Evolutionary conservation across 2,329 filamentous ascomycete genomes (phyloP), one percentile per base, ranked within the genome.

Genomic region (Penicillium concentricum): DNA sequence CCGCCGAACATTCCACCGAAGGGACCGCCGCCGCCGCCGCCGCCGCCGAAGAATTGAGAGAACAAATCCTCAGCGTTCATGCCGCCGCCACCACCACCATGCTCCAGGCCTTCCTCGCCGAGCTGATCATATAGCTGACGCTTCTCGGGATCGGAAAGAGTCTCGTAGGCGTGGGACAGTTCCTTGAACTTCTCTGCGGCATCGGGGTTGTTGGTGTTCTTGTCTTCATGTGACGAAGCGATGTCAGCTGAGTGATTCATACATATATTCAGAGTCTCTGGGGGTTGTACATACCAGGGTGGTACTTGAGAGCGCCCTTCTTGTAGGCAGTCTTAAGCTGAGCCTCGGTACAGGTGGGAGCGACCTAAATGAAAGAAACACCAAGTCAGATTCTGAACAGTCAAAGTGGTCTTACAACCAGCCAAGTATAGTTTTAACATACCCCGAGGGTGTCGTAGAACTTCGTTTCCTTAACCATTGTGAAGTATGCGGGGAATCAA

Each of bases 171-270:
- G 72, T 93, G 88, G 64, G 92, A 96, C 60, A 97, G 84, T 70
- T 97, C 92, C 82, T 99, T 97, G 87, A 99, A 99, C 79, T 97
- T 99, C 60, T 96, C 92, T 68, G 93, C 92, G 50, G 94, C 92
- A 26, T 87, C 89, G 39, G 92, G 92, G 81, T 96, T 95, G 81
- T 94, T 87, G 63, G 88, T 86, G 78, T 99, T 99, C 84, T 99
- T 99, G 79, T 99, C 93, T 95, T 66, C 37, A 54, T 16, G 15
- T 8, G 18, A 50, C 24, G 53, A 35, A 47, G 20, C 3, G 16
- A 22, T 42, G 43, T 48, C 28, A 38, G 38, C 46, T 38, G 30
- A 59, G 26, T 47, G 38, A 38, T 56, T 26, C 57, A 28, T 18
- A 32, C 0, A 52, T 22, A 26, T 12, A 53, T 35, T 67, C 65